Conservation (phyloP, 352 stramenopile genomes). For the Phytophthora cryptogea region DNA sequence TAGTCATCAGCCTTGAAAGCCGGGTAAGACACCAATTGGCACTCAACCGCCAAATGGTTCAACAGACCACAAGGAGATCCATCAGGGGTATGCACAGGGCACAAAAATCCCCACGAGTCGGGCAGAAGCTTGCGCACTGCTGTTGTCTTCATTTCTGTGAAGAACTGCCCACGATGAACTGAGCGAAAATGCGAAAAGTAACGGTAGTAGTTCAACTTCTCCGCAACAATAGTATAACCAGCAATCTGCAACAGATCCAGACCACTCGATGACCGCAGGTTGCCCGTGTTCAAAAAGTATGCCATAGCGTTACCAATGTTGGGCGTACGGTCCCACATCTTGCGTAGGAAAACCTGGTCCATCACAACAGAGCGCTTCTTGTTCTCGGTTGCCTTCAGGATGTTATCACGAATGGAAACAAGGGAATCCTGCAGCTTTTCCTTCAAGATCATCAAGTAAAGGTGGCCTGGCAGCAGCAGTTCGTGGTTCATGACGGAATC, state of each 20-base stretch:
- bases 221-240: conserved; percentile 99
- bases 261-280: conserved; percentile 96
- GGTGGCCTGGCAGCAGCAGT: conserved; percentile 94
- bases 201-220: conserved; percentile 99
- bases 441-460: conserved; percentile 97
- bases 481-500: conserved; percentile 99
- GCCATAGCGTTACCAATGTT: conserved; percentile 95
- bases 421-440: conserved; percentile 98
- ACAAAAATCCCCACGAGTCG: conserved; percentile 99
- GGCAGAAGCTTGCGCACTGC: conserved; percentile 97
- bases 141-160: conserved; percentile 99
- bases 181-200: conserved; percentile 99
- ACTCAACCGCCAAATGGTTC: conserved; percentile 97
- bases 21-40: conserved; percentile 81
- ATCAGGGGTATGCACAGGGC: conserved; percentile 99
- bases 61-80: conserved; percentile 98
- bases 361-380: conserved; percentile 69
- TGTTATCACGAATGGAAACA: conserved; percentile 62
- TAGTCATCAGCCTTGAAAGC: conserved; percentile 77
- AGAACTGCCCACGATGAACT: conserved; percentile 99
- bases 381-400: conserved; percentile 76
- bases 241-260: conserved; percentile 98
- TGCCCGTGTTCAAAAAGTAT: conserved; percentile 99
- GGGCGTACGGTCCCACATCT: conserved; percentile 90
- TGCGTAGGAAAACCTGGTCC: conserved; percentile 92